A percentile compares a stretch with the other conserved stretches of the same genome.
Evolutionary conservation across 1,139 yeast genomes (phyloP).

Genomic region (Scheffersomyces lignicola): DNA sequence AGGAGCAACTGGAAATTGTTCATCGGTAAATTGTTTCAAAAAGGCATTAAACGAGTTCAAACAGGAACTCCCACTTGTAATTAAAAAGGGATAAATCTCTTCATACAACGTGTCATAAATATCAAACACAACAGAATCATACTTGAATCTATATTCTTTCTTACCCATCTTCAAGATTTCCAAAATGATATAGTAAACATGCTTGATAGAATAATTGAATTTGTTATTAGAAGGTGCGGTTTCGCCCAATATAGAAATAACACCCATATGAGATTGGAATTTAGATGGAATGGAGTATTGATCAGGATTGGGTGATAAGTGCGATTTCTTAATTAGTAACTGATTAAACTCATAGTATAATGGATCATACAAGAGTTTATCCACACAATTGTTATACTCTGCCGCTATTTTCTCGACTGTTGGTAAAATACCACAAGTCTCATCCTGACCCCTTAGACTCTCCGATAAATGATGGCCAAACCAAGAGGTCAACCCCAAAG

Average conservation of each 20-base stretch:
- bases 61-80: constrained; percentile 2
- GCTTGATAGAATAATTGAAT: constrained; percentile 11
- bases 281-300: constrained; percentile 1
- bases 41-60: constrained; percentile 2
- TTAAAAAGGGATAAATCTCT: constrained; percentile 4
- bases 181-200: constrained; percentile 8
- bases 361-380: constrained; percentile 8
- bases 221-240: not conserved
- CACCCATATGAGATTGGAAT: not conserved
- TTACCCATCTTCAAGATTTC: constrained; percentile 1
- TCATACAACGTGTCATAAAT: too few relatives aligned
- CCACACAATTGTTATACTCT: constrained; percentile 7
- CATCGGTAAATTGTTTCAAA: constrained; percentile 1
- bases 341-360: constrained; percentile 9
- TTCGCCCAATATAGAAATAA: not conserved
- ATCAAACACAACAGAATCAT: not conserved
- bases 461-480: constrained; percentile 9
- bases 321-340: constrained; percentile 6
- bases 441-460: constrained; percentile 2
- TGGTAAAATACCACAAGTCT: constrained; percentile 3
- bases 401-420: constrained; percentile 6
- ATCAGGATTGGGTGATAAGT: not conserved
- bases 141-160: not conserved
- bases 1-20: too few relatives aligned
- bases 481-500: constrained; percentile 22